A percentile compares a stretch with the other conserved stretches of the same genome.
phyloP scores from a whole-genome alignment of 306 rosid genomes.

The Cucumis hystrix region DNA sequence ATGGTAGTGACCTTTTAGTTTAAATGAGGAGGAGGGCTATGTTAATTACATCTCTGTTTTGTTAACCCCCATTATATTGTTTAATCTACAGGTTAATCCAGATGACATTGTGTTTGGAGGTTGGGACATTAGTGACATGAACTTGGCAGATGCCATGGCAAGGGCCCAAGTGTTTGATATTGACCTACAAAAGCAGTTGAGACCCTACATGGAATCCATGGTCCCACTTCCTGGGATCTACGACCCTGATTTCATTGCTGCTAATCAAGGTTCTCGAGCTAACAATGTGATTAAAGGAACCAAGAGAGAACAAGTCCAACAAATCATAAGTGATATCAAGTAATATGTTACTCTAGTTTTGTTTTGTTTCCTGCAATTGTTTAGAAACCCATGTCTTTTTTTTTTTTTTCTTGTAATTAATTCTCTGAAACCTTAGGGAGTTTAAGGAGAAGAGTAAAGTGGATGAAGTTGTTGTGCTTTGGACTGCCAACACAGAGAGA shows the following conservation, averaged over 20 bases:
- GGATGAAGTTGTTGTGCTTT: conserved; percentile 83
- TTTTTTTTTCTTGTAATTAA: not conserved
- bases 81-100: conserved; percentile 64
- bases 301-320: conserved; percentile 70
- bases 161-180: conserved; percentile 92
- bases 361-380: not conserved
- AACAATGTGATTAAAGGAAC: conserved; percentile 83
- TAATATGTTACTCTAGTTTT: conserved; percentile 6
- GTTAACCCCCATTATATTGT: not conserved
- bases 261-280: conserved; percentile 85
- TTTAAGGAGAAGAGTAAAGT: conserved; percentile 78
- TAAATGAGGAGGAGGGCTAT: not conserved
- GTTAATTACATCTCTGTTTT: not conserved
- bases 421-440: conserved; percentile 28
- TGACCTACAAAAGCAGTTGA: conserved; percentile 88
- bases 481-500: conserved; percentile 99
- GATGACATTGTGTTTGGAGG: conserved; percentile 94
- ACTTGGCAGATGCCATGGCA: conserved; percentile 87
- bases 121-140: conserved; percentile 95
- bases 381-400: no score
- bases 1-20: conserved; percentile 35
- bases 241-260: conserved; percentile 92
- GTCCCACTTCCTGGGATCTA: conserved; percentile 93
- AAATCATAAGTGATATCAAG: conserved; percentile 69
- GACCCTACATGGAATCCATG: conserved; percentile 96